phyloP scores from a whole-genome alignment of 2,329 filamentous ascomycete genomes.

The Aspergillus sclerotialis region DNA sequence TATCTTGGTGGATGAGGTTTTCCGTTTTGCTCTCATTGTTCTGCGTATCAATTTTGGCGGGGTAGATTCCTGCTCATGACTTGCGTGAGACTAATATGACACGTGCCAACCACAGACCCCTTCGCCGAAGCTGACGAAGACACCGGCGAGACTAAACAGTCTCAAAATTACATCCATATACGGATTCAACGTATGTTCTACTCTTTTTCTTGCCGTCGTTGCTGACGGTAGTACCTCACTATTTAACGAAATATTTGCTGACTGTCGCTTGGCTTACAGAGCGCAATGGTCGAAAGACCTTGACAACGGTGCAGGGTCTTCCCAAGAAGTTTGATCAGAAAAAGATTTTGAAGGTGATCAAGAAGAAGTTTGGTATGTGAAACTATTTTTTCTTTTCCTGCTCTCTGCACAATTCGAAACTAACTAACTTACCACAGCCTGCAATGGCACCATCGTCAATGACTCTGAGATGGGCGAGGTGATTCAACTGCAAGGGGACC shows the following conservation, averaged over 20 bases:
- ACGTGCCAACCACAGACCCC: conserved; percentile 63
- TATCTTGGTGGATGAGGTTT: not conserved
- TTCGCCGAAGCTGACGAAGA: conserved; percentile 99
- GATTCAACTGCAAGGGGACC: conserved; percentile 98
- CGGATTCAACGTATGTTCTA: conserved; percentile 86
- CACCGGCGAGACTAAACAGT: conserved; percentile 88
- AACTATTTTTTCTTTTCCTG: not conserved
- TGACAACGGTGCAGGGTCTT: conserved; percentile 98
- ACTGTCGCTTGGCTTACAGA: conserved; percentile 52
- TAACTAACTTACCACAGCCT: conserved; percentile 52
- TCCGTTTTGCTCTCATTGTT: conserved; percentile 5
- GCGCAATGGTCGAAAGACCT: conserved; percentile 99
- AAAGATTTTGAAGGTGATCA: conserved; percentile 99
- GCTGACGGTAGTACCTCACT: not conserved
- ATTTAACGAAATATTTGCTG: conserved; percentile 10
- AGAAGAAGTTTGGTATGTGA: conserved; percentile 89
- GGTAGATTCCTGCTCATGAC: conserved; percentile 29
- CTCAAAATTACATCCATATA: conserved; percentile 98
- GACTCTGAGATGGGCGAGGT: conserved; percentile 98
- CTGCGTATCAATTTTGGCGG: conserved; percentile 21
- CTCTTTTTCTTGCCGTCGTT: conserved; percentile 1
- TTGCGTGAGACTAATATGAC: conserved; percentile 28
- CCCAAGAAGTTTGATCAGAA: conserved; percentile 99
- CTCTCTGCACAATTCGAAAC: not conserved
- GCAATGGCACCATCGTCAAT: conserved; percentile 99